Evolutionary conservation across 2,329 filamentous ascomycete species (phyloP).

Genomic region (Neofusicoccum kwambonambiense): DNA sequence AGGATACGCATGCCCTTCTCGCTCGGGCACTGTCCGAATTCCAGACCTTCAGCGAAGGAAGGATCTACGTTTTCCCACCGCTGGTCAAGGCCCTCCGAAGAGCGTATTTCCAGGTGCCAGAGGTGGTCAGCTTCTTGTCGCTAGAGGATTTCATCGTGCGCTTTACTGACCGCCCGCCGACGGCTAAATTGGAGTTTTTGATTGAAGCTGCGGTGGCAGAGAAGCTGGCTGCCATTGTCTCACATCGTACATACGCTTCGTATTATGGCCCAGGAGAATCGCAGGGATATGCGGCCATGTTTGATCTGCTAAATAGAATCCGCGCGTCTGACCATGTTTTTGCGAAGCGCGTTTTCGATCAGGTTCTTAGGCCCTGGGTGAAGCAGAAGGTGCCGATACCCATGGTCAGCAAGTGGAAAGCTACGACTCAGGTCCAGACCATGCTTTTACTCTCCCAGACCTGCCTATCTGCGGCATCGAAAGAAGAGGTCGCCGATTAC

Average conservation of each 20-base stretch:
- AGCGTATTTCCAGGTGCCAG: conserved; percentile 29
- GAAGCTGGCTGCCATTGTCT: conserved; percentile 30
- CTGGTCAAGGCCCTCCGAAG: conserved; percentile 32
- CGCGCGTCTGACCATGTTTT: conserved; percentile 27
- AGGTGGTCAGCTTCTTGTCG: conserved; percentile 32
- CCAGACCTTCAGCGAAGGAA: conserved; percentile 31
- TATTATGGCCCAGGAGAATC: conserved; percentile 47
- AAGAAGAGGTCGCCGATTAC: conserved; percentile 30
- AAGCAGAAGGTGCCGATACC: conserved; percentile 44
- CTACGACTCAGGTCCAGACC: conserved; percentile 47
- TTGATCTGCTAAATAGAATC: conserved; percentile 46
- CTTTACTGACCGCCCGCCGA: conserved; percentile 42
- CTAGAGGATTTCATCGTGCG: conserved; percentile 41
- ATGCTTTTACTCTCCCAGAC: conserved; percentile 45
- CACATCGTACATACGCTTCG: conserved; percentile 37
- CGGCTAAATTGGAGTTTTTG: conserved; percentile 43
- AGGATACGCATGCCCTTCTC: conserved; percentile 22
- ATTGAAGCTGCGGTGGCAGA: conserved; percentile 44
- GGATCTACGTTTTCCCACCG: conserved; percentile 35
- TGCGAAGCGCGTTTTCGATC: conserved; percentile 32
- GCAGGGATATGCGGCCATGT: conserved; percentile 44
- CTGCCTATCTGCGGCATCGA: conserved; percentile 26
- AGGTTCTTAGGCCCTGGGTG: conserved; percentile 44
- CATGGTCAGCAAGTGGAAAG: conserved; percentile 49
- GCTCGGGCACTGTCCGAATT: conserved; percentile 28